Evolutionary conservation across 257 asterid species (phyloP).

Genomic region (Solanum sitiens): DNA sequence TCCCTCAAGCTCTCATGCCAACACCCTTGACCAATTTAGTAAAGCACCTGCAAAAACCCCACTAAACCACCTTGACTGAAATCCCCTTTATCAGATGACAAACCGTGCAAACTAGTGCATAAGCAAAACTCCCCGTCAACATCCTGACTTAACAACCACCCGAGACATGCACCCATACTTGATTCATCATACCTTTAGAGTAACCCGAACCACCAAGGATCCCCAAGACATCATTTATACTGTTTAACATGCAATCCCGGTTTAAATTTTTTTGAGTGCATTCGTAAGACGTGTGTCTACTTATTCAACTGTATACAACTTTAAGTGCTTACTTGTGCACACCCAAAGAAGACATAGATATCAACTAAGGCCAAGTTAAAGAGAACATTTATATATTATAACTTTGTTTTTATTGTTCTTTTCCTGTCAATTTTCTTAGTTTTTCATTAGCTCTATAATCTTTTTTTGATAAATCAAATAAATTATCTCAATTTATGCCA

Average conservation of each 20-base stretch:
- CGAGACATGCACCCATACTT: neutral
- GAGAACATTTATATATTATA: neutral
- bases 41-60: neutral
- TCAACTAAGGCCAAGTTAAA: neutral
- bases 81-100: neutral
- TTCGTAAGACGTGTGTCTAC: neutral
- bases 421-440: neutral
- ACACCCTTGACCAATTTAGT: neutral
- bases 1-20: neutral
- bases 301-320: neutral
- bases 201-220: neutral
- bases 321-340: neutral
- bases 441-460: neutral
- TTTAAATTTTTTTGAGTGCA: neutral
- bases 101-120: neutral
- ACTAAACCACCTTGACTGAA: neutral
- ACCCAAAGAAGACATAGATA: neutral
- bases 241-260: neutral
- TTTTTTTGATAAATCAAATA: neutral
- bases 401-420: neutral
- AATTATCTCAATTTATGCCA: neutral
- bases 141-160: neutral
- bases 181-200: neutral
- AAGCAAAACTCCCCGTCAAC: neutral
- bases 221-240: neutral